Percentiles rank a stretch among this genome's conserved stretches.
Conservation (phyloP, 768 basidiomycete genomes). For the Sarcomyxa edulis region DNA sequence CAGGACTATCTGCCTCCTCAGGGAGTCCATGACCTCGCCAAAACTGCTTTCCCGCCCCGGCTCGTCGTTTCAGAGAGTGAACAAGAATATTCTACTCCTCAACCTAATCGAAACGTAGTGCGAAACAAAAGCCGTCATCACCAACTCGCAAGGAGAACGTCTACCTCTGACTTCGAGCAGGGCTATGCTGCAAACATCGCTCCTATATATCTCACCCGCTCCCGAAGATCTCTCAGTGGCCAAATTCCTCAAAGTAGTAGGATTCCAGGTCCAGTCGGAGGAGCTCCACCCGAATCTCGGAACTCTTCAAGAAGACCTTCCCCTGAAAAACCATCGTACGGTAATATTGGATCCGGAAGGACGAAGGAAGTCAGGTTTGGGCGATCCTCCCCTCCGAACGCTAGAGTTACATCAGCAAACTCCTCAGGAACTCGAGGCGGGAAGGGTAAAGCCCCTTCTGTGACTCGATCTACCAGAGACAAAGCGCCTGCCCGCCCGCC, state of each 20-base stretch:
- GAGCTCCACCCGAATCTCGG: constrained; percentile 47
- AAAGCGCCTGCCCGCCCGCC: constrained; percentile 39
- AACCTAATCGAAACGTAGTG: constrained; percentile 30
- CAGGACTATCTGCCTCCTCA: constrained; percentile 72
- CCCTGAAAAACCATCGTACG: constrained; percentile 59
- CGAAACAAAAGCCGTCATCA: constrained; percentile 50
- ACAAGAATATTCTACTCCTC: constrained; percentile 48
- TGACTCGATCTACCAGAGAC: constrained; percentile 27
- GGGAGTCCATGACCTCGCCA: constrained; percentile 66
- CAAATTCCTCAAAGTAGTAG: constrained; percentile 33
- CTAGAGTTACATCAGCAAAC: constrained; percentile 22
- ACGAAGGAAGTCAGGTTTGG: constrained; percentile 34
- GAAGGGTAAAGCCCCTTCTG: constrained; percentile 6
- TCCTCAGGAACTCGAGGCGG: constrained; percentile 33
- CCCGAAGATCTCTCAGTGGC: constrained; percentile 39
- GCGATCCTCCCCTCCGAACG: constrained; percentile 42
- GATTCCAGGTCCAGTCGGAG: constrained; percentile 45
- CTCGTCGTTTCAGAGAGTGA: constrained; percentile 76
- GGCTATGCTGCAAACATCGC: constrained; percentile 93
- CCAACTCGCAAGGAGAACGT: constrained; percentile 44
- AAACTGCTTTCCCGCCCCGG: constrained; percentile 60
- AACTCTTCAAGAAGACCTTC: constrained; percentile 61
- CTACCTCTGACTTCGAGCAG: constrained; percentile 83
- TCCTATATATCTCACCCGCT: constrained; percentile 60
- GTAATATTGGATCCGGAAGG: constrained; percentile 22